Evolutionary conservation across 257 asterid genomes (phyloP).

Genomic region (Eucommia ulmoides): DNA sequence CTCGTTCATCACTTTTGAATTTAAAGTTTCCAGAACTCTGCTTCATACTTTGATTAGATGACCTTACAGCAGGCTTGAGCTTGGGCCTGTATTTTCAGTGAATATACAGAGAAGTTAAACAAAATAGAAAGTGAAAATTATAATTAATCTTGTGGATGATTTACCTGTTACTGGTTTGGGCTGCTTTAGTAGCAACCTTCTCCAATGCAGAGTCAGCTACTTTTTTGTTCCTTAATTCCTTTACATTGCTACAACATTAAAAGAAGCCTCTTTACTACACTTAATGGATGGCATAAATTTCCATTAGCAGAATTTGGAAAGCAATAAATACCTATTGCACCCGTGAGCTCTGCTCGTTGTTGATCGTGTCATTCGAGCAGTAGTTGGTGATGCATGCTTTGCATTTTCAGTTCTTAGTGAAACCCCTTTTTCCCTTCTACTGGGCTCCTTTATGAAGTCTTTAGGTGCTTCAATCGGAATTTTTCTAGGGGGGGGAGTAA

Average conservation of each 20-base stretch:
- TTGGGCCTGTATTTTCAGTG: too few species aligned
- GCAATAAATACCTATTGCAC: conserved; percentile 34
- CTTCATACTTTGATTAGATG: conserved; percentile 18
- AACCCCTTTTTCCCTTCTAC: conserved; percentile 16
- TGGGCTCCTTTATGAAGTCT: conserved; percentile 17
- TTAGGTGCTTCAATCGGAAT: conserved; percentile 19
- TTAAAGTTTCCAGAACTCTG: conserved; percentile 26
- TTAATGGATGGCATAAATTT: neutral
- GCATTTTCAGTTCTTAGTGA: conserved; percentile 19
- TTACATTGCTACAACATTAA: conserved; percentile 20
- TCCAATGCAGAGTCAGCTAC: conserved; percentile 13
- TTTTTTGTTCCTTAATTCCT: conserved; percentile 18
- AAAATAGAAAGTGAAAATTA: too few species aligned
- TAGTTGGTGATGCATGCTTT: conserved; percentile 15
- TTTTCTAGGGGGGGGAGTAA: conserved; percentile 16
- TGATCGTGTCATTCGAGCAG: conserved; percentile 15
- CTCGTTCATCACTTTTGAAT: conserved; percentile 35
- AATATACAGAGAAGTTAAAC: too few species aligned
- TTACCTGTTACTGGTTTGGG: conserved; percentile 43
- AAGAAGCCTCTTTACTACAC: neutral
- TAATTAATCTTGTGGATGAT: too few species aligned
- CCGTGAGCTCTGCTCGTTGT: conserved; percentile 23
- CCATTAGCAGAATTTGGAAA: conserved; percentile 6
- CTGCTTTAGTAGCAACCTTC: conserved; percentile 17
- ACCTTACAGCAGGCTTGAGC: too few species aligned